Conservation (phyloP, 371 early-diverging fungal genomes). For the Mortierella sp. region DNA sequence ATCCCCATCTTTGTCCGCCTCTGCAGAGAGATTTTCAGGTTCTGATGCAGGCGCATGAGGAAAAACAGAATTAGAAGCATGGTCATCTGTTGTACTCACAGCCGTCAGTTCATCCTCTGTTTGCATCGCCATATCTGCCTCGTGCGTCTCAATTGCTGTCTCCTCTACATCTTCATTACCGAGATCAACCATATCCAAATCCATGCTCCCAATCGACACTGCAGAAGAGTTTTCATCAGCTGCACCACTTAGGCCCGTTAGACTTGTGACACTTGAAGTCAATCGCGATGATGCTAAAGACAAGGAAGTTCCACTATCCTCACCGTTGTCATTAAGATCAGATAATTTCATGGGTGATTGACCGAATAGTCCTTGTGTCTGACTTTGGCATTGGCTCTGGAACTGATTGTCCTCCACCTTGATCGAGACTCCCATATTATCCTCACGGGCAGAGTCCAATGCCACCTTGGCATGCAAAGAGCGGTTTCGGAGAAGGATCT, state of each 20-base stretch:
- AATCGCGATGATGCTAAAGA: slow-evolving; percentile 17
- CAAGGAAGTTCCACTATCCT: slow-evolving; percentile 26
- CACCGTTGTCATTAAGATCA: slow-evolving; percentile 7
- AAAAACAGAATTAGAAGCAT: background rate
- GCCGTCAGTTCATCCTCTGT: background rate
- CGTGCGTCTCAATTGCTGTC: background rate
- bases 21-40: background rate
- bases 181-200: slow-evolving; percentile 7
- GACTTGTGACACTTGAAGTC: slow-evolving; percentile 11
- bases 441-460: slow-evolving; percentile 25
- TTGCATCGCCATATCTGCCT: background rate
- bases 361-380: background rate
- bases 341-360: background rate
- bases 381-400: slow-evolving; percentile 1
- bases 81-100: background rate
- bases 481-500: slow-evolving; percentile 41
- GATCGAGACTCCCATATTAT: slow-evolving; percentile 10
- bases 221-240: background rate
- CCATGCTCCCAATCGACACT: slow-evolving; percentile 9
- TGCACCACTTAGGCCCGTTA: background rate
- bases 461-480: background rate
- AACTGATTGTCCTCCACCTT: background rate
- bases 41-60: background rate
- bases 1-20: background rate
- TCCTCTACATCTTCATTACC: background rate